Base-by-base conservation (phyloP, 1,284 basidiomycete genomes). In the Boletellus dicymbophilus region DNA sequence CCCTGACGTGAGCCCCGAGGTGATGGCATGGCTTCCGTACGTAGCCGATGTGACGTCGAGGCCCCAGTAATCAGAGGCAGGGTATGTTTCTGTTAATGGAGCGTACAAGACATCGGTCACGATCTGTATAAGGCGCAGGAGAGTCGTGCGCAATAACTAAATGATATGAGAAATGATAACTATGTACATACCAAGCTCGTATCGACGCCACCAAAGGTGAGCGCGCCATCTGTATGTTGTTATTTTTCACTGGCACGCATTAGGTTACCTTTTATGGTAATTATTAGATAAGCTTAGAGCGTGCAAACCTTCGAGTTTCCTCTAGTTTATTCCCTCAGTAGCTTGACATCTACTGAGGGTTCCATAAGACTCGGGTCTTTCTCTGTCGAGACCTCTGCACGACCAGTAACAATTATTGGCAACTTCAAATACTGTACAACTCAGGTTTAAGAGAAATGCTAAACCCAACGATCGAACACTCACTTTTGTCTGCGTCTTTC, bases 61-160 rank as follows among this genome's bases (percentile, higher is more conserved):
- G 2, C 63, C 64, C 63, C 66, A 67, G 39, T 41, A 67, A 18
- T 3, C 2, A 1, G 39, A 7, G 8, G 65, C 26, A 12, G 62
- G 63, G 12, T 12, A 20, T 9, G 53, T 67, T 16, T 34, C 1
- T 23, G 66, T 68, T 30, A 67, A 8, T 18, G 64, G 64, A 18
- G 13, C 27, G 28, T 58, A 64, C 0, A 41, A 55, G 16, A 42
- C 3, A 5, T 37, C 34, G 6, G 34, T 34, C n/a, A 15, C 13
- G 23, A 18, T 37, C 46, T 48, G 18, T 25, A 30, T 18, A 11
- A 10, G 7, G 22, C 9, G 15, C 9, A 6, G 13, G 9, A 26
- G 11, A 27, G 33, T 18, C 4, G 27, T 27, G 20, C 3, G 15
- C 8, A 12, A 9, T 7, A 16, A 4, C 12, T 6, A 37, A 22